A percentile compares a stretch with the other conserved stretches of the same genome.
These are phyloP conservation scores for Aspergillus pseudoglaucus DNA, from an alignment of 2,329 filamentous ascomycete genomes.

Conservation along the genomic window DNA sequence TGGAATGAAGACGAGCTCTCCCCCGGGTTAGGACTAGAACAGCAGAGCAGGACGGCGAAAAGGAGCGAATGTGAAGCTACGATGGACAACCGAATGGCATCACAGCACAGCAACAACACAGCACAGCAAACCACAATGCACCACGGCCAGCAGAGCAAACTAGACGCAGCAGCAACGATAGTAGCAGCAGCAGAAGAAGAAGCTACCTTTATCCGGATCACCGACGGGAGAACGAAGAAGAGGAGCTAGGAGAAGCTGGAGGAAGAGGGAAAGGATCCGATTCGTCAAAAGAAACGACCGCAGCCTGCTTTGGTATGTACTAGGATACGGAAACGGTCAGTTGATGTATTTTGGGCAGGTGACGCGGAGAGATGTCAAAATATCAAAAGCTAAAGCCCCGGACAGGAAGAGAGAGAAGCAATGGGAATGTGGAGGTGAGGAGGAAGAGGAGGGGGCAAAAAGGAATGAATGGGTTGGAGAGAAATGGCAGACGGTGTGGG, in stretches of 20 bases:
- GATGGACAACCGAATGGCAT: conserved; percentile 7
- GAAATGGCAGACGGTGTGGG: conserved; percentile 12
- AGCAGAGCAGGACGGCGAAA: not conserved
- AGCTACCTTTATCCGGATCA: not conserved
- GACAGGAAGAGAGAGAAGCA: too few relatives aligned
- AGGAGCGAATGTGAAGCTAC: conserved; percentile 2
- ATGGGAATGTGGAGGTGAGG: conserved; percentile 19
- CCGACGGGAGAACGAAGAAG: not conserved
- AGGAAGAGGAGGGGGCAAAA: conserved; percentile 5
- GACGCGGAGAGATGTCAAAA: not conserved
- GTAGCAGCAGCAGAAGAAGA: too few relatives aligned
- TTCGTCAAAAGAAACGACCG: conserved; percentile 11
- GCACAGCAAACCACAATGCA: not conserved
- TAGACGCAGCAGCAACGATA: too few relatives aligned
- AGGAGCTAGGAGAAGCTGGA: not conserved
- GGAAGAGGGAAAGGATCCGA: conserved; percentile 17
- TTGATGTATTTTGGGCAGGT: not conserved
- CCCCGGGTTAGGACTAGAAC: not conserved
- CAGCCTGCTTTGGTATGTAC: conserved; percentile 8
- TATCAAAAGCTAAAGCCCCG: too few relatives aligned
- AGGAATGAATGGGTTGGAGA: conserved; percentile 9
- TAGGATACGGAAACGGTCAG: not conserved
- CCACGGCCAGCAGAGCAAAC: not conserved
- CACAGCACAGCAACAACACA: not conserved
- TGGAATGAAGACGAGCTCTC: not conserved